Percentiles rank a stretch among this genome's conserved stretches.
Conservation (phyloP, 2,329 filamentous ascomycete species). For the Neofusicoccum laricinum region DNA sequence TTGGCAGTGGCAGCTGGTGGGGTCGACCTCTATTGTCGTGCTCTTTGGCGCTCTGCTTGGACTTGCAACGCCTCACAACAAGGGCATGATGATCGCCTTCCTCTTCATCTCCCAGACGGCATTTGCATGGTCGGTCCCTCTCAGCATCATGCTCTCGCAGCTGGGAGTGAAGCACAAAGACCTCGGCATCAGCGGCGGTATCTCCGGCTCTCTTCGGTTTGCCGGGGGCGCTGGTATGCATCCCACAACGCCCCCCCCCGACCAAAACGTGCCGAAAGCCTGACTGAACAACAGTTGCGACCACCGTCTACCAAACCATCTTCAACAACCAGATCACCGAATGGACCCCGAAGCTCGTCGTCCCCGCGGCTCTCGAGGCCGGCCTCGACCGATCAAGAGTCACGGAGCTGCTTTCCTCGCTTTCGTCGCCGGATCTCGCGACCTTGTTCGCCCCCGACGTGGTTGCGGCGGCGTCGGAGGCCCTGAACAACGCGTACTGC, state of each 20-base stretch:
- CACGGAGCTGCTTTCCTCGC: neutral
- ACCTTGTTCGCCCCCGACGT: conserved; percentile 18
- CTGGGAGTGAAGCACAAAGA: conserved; percentile 51
- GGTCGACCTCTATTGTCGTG: conserved; percentile 46
- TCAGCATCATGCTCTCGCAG: conserved; percentile 49
- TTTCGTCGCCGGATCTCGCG: neutral
- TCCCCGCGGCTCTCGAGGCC: conserved; percentile 22
- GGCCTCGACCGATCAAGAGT: conserved; percentile 18
- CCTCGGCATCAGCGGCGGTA: conserved; percentile 43
- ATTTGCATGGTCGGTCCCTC: conserved; percentile 49
- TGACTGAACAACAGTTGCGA: conserved; percentile 20
- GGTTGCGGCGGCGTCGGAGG: conserved; percentile 22
- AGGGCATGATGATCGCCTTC: conserved; percentile 48
- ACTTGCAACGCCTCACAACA: conserved; percentile 42
- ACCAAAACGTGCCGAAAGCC: neutral
- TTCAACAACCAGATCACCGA: conserved; percentile 33
- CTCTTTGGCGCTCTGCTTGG: conserved; percentile 47
- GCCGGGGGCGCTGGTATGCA: conserved; percentile 21
- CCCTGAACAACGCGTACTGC: conserved; percentile 24
- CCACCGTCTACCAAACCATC: conserved; percentile 40
- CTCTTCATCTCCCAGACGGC: conserved; percentile 45
- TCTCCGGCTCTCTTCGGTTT: conserved; percentile 27
- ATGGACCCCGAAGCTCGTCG: conserved; percentile 21
- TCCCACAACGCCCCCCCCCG: too few relatives aligned
- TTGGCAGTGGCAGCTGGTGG: conserved; percentile 49